A percentile compares a stretch with the other conserved stretches of the same genome.
These are phyloP conservation scores for Acacia confusa DNA, from an alignment of 306 rosid genomes.

Conservation along the genomic window DNA sequence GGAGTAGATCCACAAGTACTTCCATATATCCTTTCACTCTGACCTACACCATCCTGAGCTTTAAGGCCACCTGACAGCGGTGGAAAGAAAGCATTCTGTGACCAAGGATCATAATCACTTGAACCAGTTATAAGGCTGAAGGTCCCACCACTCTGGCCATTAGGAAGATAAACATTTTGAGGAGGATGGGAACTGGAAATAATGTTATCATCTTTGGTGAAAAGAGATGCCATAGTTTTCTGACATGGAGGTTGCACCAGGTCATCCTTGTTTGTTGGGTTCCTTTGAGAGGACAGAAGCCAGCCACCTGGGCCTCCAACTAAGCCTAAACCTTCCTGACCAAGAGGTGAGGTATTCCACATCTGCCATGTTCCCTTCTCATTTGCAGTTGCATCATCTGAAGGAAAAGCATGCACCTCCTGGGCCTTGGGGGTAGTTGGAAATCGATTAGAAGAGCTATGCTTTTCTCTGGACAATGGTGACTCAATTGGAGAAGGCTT, in stretches of 20 bases:
- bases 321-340: constrained; percentile 91
- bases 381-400: constrained; percentile 53
- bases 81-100: constrained; percentile 64
- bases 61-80: constrained; percentile 62
- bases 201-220: constrained; percentile 70
- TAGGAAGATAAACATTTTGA: constrained; percentile 63
- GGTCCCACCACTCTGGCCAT: constrained; percentile 68
- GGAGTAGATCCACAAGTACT: constrained; percentile 59
- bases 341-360: constrained; percentile 91
- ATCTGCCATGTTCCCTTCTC: constrained; percentile 94
- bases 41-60: constrained; percentile 62
- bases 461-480: constrained; percentile 87
- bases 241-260: constrained; percentile 70
- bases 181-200: constrained; percentile 64
- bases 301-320: constrained; percentile 83
- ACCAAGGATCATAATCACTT: constrained; percentile 80
- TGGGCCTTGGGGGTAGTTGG: constrained; percentile 47
- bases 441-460: constrained; percentile 55
- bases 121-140: constrained; percentile 64
- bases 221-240: constrained; percentile 72
- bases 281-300: constrained; percentile 68
- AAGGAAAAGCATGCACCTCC: constrained; percentile 51
- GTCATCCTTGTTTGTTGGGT: constrained; percentile 67
- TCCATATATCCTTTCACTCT: constrained; percentile 66
- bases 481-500: constrained; percentile 95